Conservation (phyloP, 2,329 filamentous ascomycete species). For the Rhytidhysteron rufulum region DNA sequence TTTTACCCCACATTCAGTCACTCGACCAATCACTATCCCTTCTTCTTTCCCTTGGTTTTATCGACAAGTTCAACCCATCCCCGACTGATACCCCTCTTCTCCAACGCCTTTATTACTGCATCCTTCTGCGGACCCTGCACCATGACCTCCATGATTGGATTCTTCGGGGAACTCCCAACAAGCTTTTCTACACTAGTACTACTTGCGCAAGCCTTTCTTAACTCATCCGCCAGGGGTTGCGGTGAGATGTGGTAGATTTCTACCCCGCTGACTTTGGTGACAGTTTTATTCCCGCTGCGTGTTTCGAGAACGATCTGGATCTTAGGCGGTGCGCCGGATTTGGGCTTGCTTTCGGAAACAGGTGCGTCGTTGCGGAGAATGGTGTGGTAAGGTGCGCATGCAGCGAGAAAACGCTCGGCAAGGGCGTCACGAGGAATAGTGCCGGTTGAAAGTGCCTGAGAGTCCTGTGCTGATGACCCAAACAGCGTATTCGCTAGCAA, state of each 20-base stretch:
- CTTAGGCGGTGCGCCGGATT: conserved; percentile 58
- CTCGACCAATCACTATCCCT: not conserved
- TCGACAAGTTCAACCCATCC: conserved; percentile 63
- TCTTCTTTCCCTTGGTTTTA: conserved; percentile 65
- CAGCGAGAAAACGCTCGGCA: conserved; percentile 55
- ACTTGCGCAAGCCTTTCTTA: conserved; percentile 66
- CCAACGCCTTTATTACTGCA: conserved; percentile 57
- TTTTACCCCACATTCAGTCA: no score
- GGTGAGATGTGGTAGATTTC: conserved; percentile 61
- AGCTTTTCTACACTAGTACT: conserved; percentile 61
- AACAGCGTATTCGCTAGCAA: conserved; percentile 61
- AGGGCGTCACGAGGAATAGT: conserved; percentile 58
- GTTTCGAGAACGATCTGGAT: conserved; percentile 59
- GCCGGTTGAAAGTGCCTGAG: conserved; percentile 54
- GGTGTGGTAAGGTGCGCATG: conserved; percentile 54
- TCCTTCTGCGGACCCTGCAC: conserved; percentile 65
- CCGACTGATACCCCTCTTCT: conserved; percentile 54
- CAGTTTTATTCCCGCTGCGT: conserved; percentile 63
- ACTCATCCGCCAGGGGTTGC: conserved; percentile 58
- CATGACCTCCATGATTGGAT: conserved; percentile 63
- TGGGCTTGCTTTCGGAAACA: conserved; percentile 50
- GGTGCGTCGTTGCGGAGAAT: conserved; percentile 50
- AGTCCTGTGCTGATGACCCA: conserved; percentile 50
- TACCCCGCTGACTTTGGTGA: conserved; percentile 59
- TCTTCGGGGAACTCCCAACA: conserved; percentile 57